Evolutionary conservation across 345 rosid genomes (phyloP), one percentile per base, ranked within the genome.

Genomic region (Trapa incisa): DNA sequence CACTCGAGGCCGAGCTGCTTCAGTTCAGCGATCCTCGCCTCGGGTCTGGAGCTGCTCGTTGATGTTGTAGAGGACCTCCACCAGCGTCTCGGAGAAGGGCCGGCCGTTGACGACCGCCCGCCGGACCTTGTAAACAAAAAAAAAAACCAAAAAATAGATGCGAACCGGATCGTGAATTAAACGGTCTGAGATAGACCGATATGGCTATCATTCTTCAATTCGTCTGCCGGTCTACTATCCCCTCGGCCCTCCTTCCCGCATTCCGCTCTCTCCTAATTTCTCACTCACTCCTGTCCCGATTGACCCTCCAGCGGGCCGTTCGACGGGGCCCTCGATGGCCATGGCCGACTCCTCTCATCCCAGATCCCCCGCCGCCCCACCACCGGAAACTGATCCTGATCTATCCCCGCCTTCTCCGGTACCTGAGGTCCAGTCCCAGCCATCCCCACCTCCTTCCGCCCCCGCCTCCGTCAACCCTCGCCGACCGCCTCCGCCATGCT

Each of bases 401-500:
- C 60, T 35, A 5, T 54, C 60, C 60, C 35, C 60, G 60, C 60
- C 60, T 7, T 54, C 60, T 4, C 10, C 35, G 10, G 35, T 35
- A 17, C 60, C 60, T 22, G 60, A 54, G 60, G 8, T 3, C 11
- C 66, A 67, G 29, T 56, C 81, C 54, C 53, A 29, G 1, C 64
- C 61, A 32, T 41, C 48, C 2, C 43, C 52, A 5, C 6, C 76
- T 73, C 33, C 78, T 72, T 33, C 75, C 80, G 48, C 12, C 11
- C 11, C 48, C 48, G 78, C 74, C 72, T 16, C 80, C 68, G 38
- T 80, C 0, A 74, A 80, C 53, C 87, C 89, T 0, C 88, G 97
- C 57, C 93, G 98, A 36, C 87, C 90, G 13, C 98, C 97, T 1
- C 98, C 98, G 32, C 97, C 93, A 11, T 89, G 98, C 68, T 92